These are phyloP conservation scores for Auricularia auricula-judae DNA, from an alignment of 768 basidiomycete genomes.

Conservation along the genomic window DNA sequence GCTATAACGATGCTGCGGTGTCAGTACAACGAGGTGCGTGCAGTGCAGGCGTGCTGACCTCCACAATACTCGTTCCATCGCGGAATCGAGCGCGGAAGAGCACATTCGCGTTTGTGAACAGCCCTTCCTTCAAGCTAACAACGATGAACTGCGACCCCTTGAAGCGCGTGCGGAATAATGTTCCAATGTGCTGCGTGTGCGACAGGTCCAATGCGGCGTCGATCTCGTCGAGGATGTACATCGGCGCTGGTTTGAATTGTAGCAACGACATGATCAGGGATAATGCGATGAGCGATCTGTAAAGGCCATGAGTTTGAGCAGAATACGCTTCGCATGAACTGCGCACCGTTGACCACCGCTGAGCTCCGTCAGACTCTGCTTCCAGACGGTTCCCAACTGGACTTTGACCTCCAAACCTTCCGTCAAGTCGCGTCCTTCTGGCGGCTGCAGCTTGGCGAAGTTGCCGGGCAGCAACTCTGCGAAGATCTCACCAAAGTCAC, in stretches of 20 bases:
- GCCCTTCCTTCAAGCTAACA: slow-evolving; percentile 89
- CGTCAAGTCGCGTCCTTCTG: slow-evolving; percentile 88
- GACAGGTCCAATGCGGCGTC: slow-evolving; percentile 95
- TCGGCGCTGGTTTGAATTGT: slow-evolving; percentile 98
- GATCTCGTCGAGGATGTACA: slow-evolving; percentile 99
- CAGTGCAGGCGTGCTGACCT: slow-evolving; percentile 21
- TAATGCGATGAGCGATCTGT: slow-evolving; percentile 89
- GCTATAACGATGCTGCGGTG: slow-evolving; percentile 8
- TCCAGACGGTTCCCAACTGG: slow-evolving; percentile 90
- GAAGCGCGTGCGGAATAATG: slow-evolving; percentile 94
- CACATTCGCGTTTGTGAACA: slow-evolving; percentile 96
- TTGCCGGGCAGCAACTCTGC: slow-evolving; percentile 92
- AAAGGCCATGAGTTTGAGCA: slow-evolving; percentile 1
- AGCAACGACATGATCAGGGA: slow-evolving; percentile 97
- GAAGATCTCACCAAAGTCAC: slow-evolving; percentile 95
- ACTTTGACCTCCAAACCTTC: slow-evolving; percentile 97
- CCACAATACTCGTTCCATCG: slow-evolving; percentile 87
- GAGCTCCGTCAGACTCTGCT: slow-evolving; percentile 91
- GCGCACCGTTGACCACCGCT: slow-evolving; percentile 91
- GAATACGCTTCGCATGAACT: neutral
- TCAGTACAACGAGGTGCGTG: neutral
- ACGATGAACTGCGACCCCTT: slow-evolving; percentile 98
- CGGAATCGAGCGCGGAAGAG: slow-evolving; percentile 87
- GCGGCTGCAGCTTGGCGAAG: slow-evolving; percentile 88
- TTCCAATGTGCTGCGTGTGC: slow-evolving; percentile 95